Conservation (phyloP, 2,329 filamentous ascomycete species). For the Trichoderma gracile region DNA sequence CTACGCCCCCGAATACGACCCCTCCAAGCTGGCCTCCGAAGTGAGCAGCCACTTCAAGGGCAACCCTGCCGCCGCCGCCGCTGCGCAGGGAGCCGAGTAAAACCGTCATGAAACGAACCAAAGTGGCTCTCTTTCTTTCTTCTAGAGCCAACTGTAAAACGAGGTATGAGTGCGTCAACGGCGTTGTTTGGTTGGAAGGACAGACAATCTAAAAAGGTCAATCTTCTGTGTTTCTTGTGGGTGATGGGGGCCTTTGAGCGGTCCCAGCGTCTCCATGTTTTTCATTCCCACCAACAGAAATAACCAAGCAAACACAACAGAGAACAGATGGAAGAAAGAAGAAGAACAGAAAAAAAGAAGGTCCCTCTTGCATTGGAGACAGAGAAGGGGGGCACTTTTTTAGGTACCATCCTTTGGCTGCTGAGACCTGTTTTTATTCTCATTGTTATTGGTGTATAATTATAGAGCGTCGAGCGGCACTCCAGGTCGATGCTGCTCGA, state of each 20-base stretch:
- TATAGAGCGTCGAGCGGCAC: constrained; percentile 43
- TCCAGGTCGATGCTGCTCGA: constrained; percentile 38
- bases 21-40: constrained; percentile 50
- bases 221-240: constrained; percentile 29
- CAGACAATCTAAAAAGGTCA: constrained; percentile 36
- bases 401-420: constrained; percentile 34
- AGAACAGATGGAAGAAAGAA: neutral
- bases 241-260: constrained; percentile 31
- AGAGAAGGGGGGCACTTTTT: constrained; percentile 19
- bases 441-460: constrained; percentile 38
- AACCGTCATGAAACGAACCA: constrained; percentile 14
- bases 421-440: constrained; percentile 29
- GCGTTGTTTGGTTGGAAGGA: constrained; percentile 34
- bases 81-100: constrained; percentile 19
- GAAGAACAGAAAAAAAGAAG: neutral
- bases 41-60: constrained; percentile 52
- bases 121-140: neutral
- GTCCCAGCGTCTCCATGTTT: constrained; percentile 32
- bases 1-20: constrained; percentile 57
- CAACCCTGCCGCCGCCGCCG: constrained; percentile 16
- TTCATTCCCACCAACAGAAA: constrained; percentile 30
- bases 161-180: constrained; percentile 26
- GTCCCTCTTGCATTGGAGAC: constrained; percentile 36
- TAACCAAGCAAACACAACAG: constrained; percentile 24
- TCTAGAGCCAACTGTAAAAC: constrained; percentile 5